phyloP scores from a whole-genome alignment of 2,329 filamentous ascomycete genomes.

The Penicillium sp. region DNA sequence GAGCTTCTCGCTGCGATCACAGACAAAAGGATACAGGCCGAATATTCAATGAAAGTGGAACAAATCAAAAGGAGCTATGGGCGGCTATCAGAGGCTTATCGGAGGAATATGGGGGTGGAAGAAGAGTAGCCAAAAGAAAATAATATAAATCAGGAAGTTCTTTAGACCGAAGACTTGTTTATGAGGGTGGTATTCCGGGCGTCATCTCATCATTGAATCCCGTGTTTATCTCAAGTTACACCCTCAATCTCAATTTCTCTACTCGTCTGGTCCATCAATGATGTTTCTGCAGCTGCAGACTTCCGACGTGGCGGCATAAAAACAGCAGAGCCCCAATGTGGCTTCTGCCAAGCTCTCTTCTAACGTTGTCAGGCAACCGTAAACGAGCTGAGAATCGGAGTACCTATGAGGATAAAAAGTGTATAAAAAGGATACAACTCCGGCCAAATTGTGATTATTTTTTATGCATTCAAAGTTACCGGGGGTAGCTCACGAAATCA shows the following conservation, averaged over 20 bases:
- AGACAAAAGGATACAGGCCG: background rate
- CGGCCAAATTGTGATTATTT: background rate
- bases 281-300: conserved; percentile 24
- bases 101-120: conserved; percentile 9
- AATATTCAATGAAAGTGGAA: conserved; percentile 3
- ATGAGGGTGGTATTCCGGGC: background rate
- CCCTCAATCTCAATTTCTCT: background rate
- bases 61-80: conserved; percentile 8
- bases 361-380: background rate
- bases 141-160: background rate
- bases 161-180: no score
- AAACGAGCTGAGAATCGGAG: background rate
- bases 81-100: conserved; percentile 9
- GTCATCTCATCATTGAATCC: background rate
- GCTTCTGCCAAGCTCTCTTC: background rate
- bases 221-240: background rate
- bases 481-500: background rate
- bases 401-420: background rate
- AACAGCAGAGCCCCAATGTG: background rate
- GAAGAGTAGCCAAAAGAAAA: background rate
- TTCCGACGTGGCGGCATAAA: background rate
- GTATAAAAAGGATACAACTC: background rate
- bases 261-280: background rate
- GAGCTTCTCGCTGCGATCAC: conserved; percentile 7
- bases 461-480: background rate